A percentile compares a stretch with the other conserved stretches of the same genome.
Conservation (phyloP, 495 filamentous ascomycete genomes). For the Penicillium desertorum region DNA sequence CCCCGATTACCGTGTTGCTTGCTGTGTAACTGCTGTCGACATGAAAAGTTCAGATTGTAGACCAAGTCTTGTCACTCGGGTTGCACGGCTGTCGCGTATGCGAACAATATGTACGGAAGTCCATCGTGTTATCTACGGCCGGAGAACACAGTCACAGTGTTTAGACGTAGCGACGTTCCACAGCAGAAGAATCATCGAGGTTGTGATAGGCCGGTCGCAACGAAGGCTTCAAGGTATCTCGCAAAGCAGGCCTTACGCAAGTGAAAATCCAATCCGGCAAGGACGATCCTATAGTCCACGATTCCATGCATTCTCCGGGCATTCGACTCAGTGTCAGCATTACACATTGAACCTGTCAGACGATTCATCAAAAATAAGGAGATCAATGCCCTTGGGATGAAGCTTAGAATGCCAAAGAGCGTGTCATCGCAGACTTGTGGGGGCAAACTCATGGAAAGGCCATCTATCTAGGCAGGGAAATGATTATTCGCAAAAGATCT, state of each 20-base stretch:
- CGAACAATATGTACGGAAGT: slow-evolving; percentile 36
- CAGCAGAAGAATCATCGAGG: slow-evolving; percentile 34
- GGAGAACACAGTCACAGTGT: slow-evolving; percentile 41
- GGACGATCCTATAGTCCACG: background rate
- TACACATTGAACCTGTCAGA: background rate
- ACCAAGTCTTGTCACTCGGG: background rate
- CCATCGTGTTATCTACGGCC: slow-evolving; percentile 31
- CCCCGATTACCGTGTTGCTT: slow-evolving; percentile 14
- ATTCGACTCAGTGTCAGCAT: too few species aligned
- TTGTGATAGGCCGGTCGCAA: slow-evolving; percentile 15
- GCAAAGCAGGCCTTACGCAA: slow-evolving; percentile 14
- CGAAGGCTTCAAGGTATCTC: slow-evolving; percentile 13
- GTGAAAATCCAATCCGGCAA: slow-evolving; percentile 8
- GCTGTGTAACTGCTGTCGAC: background rate
- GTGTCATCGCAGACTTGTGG: slow-evolving; percentile 21
- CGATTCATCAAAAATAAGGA: slow-evolving; percentile 23
- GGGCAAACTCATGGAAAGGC: slow-evolving; percentile 23
- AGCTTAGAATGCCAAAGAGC: too few species aligned
- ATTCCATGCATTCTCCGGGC: too few species aligned
- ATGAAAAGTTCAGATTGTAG: background rate
- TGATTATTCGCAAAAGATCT: slow-evolving; percentile 25
- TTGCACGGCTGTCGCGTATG: slow-evolving; percentile 19
- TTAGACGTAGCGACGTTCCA: slow-evolving; percentile 33
- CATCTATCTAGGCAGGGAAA: slow-evolving; percentile 13
- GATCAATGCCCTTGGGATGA: slow-evolving; percentile 3